Base-by-base conservation (phyloP, 495 filamentous ascomycete species). In the Trichoderma erinaceum region DNA sequence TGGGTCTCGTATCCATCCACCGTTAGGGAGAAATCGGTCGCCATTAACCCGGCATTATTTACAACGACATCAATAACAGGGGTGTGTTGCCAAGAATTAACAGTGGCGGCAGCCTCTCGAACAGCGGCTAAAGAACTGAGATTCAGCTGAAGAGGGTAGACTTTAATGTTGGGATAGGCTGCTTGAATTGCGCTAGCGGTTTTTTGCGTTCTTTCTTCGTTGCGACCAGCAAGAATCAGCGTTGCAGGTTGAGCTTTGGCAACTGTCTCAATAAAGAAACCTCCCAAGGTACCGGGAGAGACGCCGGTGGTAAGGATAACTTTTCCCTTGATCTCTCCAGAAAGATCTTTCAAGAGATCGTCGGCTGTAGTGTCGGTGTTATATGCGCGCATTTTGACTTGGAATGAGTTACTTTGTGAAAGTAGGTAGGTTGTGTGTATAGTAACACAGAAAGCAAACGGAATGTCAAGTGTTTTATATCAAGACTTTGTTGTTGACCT, bases 31-130 rank as follows among this genome's bases (percentile, higher is more conserved):
- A 72, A 78, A 0, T 83, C 79, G 8, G 81, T 68, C 0, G 78
- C 85, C 85, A 90, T 88, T 68, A 90, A 82, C 43, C 88, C 89
- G 4, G 90, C 89, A 70, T 92, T 93, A 75, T 86, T 84, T 43
- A 92, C 79, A 1, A 94, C 77, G 35, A 87, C 74, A 67, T 92
- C 87, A n/a, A 90, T 69, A 13, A 32, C 69, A 0, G 75, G 71
- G 11, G 76, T 79, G 32, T 80, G 73, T 21, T 56, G 29, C 64
- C 78, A 75, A 16, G 76, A 70, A 35, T 71, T 65, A 2, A 80
- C 75, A 25, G 72, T 71, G 0, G 74, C 80, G 18, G 79, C 81
- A 0, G 76, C 75, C 5, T 70, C 41, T 15, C 83, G 79, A n/a
- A 85, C 81, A 23, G 77, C 78, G 1, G 71, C 71, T 3, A 84